Evolutionary conservation across 768 basidiomycete species (phyloP), one percentile per base, ranked within the genome.

Genomic region (Lentinula boryana): DNA sequence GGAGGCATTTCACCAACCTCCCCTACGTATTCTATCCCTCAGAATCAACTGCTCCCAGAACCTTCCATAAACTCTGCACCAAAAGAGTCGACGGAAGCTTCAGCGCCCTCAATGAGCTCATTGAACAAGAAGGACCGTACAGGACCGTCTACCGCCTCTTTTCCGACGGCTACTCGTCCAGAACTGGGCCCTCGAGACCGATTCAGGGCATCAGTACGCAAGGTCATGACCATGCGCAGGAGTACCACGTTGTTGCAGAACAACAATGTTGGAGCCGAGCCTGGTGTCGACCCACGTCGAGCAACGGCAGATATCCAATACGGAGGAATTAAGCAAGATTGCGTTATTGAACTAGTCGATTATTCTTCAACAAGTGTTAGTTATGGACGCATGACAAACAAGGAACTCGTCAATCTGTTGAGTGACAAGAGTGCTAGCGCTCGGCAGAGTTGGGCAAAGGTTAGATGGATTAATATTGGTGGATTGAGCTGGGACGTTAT

Each of bases 241-340:
- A 80, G 84, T 38, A 79, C 84, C 23, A 69, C 69, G 2, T 60
- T 75, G 69, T 12, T 73, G 67, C 60, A 65, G 12, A 67, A 71
- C 12, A 72, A 74, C 2, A 71, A 75, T 38, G 70, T 84, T 35
- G 88, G 88, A 18, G 88, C 84, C 13, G 88, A 90, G 67, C 88
- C 87, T 10, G 88, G 88, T 62, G 73, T 88, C 33, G 85, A 89
- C 71, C 85, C 87, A 21, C 81, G 86, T 32, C 80, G 85, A 15
- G 75, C 78, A 2, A 80, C 81, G 49, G 82, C 87, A 3, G 79
- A 80, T 63, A 66, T 81, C 7, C 72, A 75, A 46, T 89, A 83
- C 65, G 81, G 82, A 4, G 78, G 84, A 61, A 79, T 89, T 65
- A 74, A 76, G 32, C 72, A 84, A 70, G 78, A 83, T 52, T 91